Evolutionary conservation across 345 rosid genomes (phyloP).

Genomic region (Brassica rapa): DNA sequence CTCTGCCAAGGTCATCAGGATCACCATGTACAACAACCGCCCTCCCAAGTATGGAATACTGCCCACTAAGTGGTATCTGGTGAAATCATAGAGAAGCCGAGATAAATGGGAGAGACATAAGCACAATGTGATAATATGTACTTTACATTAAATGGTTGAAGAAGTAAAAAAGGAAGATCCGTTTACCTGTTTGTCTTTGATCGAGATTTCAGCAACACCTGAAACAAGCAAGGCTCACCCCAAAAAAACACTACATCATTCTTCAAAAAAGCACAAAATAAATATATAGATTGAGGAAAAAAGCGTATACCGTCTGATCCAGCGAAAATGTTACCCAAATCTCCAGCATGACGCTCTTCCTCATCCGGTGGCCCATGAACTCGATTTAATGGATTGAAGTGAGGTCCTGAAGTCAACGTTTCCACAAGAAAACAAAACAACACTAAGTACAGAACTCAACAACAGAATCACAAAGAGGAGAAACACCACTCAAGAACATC

Average conservation of each 20-base stretch:
- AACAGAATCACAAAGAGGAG: background rate
- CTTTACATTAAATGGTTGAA: background rate
- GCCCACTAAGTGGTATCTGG: constrained; percentile 86
- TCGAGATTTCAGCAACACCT: constrained; percentile 88
- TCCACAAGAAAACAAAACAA: background rate
- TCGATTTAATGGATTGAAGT: constrained; percentile 86
- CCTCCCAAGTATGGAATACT: constrained; percentile 81
- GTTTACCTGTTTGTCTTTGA: constrained; percentile 62
- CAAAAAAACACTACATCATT: constrained; percentile 10
- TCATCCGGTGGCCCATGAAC: constrained; percentile 79
- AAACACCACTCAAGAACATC: background rate
- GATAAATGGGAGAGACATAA: background rate
- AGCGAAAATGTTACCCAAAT: constrained; percentile 84
- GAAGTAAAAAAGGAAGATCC: background rate
- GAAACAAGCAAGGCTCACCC: constrained; percentile 31
- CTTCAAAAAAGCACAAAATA: background rate
- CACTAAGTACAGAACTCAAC: background rate
- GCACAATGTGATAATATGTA: background rate
- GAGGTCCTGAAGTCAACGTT: constrained; percentile 61
- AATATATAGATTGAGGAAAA: background rate
- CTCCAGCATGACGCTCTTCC: constrained; percentile 86
- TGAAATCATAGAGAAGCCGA: constrained; percentile 29
- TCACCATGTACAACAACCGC: constrained; percentile 89
- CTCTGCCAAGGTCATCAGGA: constrained; percentile 94
- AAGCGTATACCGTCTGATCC: constrained; percentile 61